Evolutionary conservation across 2,329 filamentous ascomycete species (phyloP), one percentile per base, ranked within the genome.

Genomic region (Sporothrix variecibatus): DNA sequence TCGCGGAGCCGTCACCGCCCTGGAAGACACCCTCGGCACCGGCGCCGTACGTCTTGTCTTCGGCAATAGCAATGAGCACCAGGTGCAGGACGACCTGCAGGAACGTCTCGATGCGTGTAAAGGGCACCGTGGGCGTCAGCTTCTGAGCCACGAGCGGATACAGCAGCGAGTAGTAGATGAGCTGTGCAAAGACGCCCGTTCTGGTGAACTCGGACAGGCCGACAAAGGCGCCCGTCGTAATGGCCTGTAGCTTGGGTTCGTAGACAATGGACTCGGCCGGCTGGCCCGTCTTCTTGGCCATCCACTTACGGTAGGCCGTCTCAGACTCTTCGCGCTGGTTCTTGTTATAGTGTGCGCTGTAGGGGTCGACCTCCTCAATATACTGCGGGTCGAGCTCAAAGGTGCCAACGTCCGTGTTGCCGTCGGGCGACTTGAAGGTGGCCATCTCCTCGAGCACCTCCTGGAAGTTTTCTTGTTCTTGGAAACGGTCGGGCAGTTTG

Each of bases 241-340:
- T 94, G 12, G 90, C 88, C 23, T 91, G 90, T 67, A 97, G 87
- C 78, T 91, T 94, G 0, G 97, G 95, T 82, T 98, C 95, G 80
- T 94, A 98, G 2, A 98, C 94, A 75, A 98, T 91, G 72, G 98
- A 94, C 56, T 94, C 90, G 1, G 89, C 85, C 60, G 91, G 87
- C 80, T 95, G 94, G 23, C 95, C 94, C 0, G 92, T 94, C 83
- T 93, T 94, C 83, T 94, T 94, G 12, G 94, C 93, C 85, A 96
- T 91, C 86, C 93, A 92, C 79, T 92, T 92, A 78, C 92, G 94
- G 84, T 96, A 98, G 2, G 94, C 92, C 77, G 89, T 91, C 82
- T 99, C 96, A 0, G 95, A 94, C 81, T 99, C 96, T 80, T 99
- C 96, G 70, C 96, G 90, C 81, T 98, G 95, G 79, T 99, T 99